Base-by-base conservation (phyloP, 2,329 filamentous ascomycete species). In the Aureobasidium vineae region DNA sequence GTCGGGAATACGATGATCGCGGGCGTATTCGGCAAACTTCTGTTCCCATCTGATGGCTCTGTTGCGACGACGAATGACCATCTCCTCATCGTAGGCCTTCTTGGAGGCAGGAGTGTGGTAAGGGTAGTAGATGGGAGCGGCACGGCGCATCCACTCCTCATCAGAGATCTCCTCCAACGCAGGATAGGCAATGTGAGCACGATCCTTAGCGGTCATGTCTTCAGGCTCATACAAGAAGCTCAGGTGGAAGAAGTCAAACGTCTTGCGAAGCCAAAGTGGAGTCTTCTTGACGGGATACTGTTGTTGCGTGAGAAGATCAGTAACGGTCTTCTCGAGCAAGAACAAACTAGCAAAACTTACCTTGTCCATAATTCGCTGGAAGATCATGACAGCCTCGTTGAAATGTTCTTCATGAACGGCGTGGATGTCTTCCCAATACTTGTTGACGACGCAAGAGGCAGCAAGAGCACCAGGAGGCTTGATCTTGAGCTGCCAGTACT, bases 401-500 rank as follows among this genome's bases (percentile, higher is more conserved):
- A 38, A 54, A n/a, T 23, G n/a, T n/a, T 54, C n/a, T 13, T 54
- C 52, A 11, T 23, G 52, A 13, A 15, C 21, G 10, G 4, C 33
- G 3, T 54, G 36, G 31, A 54, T 15, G 2, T 54, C 52, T 8
- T 21, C 33, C 5, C n/a, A 36, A 5, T 13, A 40, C 52, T 38
- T 54, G 28, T 54, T 23, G 33, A 38, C 4, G n/a, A 38, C 21
- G 13, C 52, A 54, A 15, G 31, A 23, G 15, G 52, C 52, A 28
- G 52, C 52, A 23, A 54, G 52, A 26, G 52, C 52, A 15, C 52
- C 52, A 23, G 52, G 19, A 16, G 52, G 52, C 52, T 54, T 54
- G 3, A 16, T 40, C 10, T 38, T 23, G 31, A 23, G n/a, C 13
- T 54, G 52, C 28, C n/a, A 54, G n/a, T 54, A 54, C 2, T 15